Evolutionary conservation across 768 basidiomycete genomes (phyloP).

Genomic region (Coprinellus micaceus): DNA sequence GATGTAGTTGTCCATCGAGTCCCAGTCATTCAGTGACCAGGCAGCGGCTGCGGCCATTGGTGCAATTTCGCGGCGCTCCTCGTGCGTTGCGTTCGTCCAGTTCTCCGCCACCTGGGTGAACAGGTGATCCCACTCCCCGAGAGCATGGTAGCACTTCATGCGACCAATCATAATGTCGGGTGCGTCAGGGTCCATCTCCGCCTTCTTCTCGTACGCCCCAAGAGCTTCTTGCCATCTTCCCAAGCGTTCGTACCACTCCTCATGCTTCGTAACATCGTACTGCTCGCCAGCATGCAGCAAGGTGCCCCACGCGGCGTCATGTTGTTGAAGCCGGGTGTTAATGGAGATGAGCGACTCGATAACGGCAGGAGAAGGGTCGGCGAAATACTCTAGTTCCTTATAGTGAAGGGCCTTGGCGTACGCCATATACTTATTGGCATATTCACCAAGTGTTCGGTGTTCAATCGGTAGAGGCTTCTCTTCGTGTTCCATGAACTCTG

Average conservation of each 20-base stretch:
- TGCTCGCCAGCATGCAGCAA: slow-evolving; percentile 85
- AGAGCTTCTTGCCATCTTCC: slow-evolving; percentile 96
- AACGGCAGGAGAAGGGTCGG: slow-evolving; percentile 83
- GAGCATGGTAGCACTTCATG: slow-evolving; percentile 94
- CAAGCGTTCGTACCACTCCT: slow-evolving; percentile 97
- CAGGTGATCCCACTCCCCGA: slow-evolving; percentile 96
- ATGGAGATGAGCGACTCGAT: slow-evolving; percentile 95
- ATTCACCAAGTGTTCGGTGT: slow-evolving; percentile 87
- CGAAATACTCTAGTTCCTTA: slow-evolving; percentile 96
- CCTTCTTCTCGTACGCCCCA: slow-evolving; percentile 76
- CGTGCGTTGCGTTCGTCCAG: slow-evolving; percentile 80
- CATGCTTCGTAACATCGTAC: slow-evolving; percentile 88
- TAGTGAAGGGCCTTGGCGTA: slow-evolving; percentile 98
- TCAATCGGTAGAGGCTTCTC: slow-evolving; percentile 94
- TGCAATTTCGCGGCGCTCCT: slow-evolving; percentile 87
- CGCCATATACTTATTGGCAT: slow-evolving; percentile 88
- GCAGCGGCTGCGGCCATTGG: slow-evolving; percentile 97
- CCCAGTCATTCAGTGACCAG: slow-evolving; percentile 97
- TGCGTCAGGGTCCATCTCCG: slow-evolving; percentile 67
- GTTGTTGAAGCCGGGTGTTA: slow-evolving; percentile 94
- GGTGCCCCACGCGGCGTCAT: slow-evolving; percentile 97
- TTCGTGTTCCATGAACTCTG: slow-evolving; percentile 99
- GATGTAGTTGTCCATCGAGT: slow-evolving; percentile 97
- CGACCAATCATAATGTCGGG: slow-evolving; percentile 81
- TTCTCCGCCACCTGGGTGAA: slow-evolving; percentile 81